phyloP scores from a whole-genome alignment of 2,329 filamentous ascomycete species.

The Stagonosporopsis tanaceti region DNA sequence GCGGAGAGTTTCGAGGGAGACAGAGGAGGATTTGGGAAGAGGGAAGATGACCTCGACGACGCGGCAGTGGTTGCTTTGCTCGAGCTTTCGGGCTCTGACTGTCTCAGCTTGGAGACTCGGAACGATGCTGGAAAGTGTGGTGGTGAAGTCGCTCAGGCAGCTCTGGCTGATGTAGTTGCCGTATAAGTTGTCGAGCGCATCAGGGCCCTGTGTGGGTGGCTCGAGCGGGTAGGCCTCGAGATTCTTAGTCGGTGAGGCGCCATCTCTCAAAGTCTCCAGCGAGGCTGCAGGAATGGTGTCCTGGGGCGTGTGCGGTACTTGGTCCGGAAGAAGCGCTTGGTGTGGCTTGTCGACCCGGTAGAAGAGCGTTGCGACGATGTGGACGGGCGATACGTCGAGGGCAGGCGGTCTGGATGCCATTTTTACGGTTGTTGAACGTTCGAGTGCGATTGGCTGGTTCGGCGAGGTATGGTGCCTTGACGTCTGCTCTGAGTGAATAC shows the following conservation, averaged over 20 bases:
- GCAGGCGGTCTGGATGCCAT: constrained; percentile 30
- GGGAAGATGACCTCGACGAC: constrained; percentile 73
- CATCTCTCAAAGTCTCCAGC: constrained; percentile 50
- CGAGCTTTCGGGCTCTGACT: constrained; percentile 62
- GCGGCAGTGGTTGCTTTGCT: constrained; percentile 65
- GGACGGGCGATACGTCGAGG: constrained; percentile 30
- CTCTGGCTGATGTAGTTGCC: constrained; percentile 63
- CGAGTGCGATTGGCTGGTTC: neutral
- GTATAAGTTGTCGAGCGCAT: constrained; percentile 64
- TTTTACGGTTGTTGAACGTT: neutral
- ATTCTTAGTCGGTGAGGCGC: constrained; percentile 60
- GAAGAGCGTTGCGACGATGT: constrained; percentile 50
- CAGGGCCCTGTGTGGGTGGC: constrained; percentile 62
- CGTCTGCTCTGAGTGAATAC: constrained; percentile 9
- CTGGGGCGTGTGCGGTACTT: constrained; percentile 47
- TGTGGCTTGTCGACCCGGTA: constrained; percentile 45
- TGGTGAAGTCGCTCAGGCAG: constrained; percentile 64
- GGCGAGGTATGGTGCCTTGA: neutral
- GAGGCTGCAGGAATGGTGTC: constrained; percentile 44
- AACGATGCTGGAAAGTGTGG: constrained; percentile 59
- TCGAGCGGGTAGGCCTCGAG: constrained; percentile 63
- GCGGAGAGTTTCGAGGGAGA: constrained; percentile 71
- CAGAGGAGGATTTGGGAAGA: constrained; percentile 60
- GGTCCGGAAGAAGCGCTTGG: constrained; percentile 58
- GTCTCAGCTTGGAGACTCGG: constrained; percentile 59